Percentiles rank a stretch among this genome's conserved stretches.
These are phyloP conservation scores for Omphalotus olearius DNA, from an alignment of 1,284 basidiomycete species.

Conservation along the genomic window DNA sequence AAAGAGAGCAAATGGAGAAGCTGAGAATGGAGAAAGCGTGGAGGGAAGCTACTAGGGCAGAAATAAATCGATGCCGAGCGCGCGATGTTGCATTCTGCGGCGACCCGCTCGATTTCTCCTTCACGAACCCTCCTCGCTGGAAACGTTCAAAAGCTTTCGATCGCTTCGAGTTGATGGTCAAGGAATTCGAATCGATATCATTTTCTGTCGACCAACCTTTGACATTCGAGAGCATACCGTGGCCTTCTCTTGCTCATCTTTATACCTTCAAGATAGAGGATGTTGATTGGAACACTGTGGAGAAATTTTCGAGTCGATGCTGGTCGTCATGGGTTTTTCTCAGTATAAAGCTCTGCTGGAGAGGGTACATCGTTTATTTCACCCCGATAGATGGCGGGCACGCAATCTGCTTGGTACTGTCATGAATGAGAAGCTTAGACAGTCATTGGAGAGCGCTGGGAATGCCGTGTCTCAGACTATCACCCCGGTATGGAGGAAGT, in stretches of 20 bases:
- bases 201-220: neutral
- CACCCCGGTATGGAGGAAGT: slow-evolving; percentile 8
- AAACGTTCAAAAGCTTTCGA: neutral
- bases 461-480: slow-evolving; percentile 12
- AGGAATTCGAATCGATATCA: neutral
- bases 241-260: neutral
- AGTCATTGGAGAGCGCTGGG: neutral
- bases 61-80: neutral
- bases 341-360: slow-evolving; percentile 4
- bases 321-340: neutral
- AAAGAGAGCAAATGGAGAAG: neutral
- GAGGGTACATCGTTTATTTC: slow-evolving; percentile 6
- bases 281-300: slow-evolving; percentile 6
- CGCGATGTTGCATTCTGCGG: neutral
- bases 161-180: neutral
- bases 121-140: neutral
- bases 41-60: neutral
- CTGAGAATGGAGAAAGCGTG: neutral
- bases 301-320: slow-evolving; percentile 5
- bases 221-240: neutral
- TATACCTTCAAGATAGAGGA: neutral
- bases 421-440: neutral
- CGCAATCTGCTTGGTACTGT: slow-evolving; percentile 7
- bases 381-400: slow-evolving; percentile 12
- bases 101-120: no score